Evolutionary conservation across 257 asterid species (phyloP).

Genomic region (Fraxinus anomala): DNA sequence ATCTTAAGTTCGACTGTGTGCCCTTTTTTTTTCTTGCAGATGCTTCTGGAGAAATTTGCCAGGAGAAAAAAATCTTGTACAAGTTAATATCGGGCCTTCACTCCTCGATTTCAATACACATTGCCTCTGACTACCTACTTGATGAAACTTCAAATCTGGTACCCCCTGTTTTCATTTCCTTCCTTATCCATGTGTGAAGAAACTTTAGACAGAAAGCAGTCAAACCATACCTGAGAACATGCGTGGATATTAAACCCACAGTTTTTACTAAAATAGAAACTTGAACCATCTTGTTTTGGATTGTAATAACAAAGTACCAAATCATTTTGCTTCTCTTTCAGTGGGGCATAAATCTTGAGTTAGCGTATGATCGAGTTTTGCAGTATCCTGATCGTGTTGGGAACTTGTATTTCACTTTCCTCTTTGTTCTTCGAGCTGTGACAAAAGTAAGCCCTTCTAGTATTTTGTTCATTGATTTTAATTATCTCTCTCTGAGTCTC

Average conservation of each 20-base stretch:
- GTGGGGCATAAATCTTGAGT: slow-evolving; percentile 88
- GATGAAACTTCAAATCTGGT: slow-evolving; percentile 81
- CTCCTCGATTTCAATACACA: slow-evolving; percentile 86
- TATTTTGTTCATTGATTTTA: slow-evolving; percentile 12
- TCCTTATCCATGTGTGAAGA: not conserved
- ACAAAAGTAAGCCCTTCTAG: slow-evolving; percentile 61
- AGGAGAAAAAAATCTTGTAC: slow-evolving; percentile 79
- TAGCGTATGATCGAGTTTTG: slow-evolving; percentile 83
- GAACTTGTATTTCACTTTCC: slow-evolving; percentile 87
- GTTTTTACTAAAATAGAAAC: not conserved
- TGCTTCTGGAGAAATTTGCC: slow-evolving; percentile 80
- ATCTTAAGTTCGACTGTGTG: slow-evolving; percentile 12
- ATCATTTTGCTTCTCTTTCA: slow-evolving; percentile 45
- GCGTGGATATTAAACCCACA: not conserved
- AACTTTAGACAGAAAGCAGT: slow-evolving; percentile 11
- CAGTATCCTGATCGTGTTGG: slow-evolving; percentile 85
- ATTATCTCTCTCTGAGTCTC: slow-evolving; percentile 15
- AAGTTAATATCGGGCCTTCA: slow-evolving; percentile 93
- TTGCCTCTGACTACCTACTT: slow-evolving; percentile 80
- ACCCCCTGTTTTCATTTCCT: slow-evolving; percentile 25
- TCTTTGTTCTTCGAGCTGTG: slow-evolving; percentile 95
- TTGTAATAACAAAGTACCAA: slow-evolving; percentile 19
- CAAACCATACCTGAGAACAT: slow-evolving; percentile 1
- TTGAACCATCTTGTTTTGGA: not conserved
- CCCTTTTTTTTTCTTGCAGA: slow-evolving; percentile 49